Base-by-base conservation (phyloP, 129 eudicot genomes). In the Chrysanthemum makinoi region DNA sequence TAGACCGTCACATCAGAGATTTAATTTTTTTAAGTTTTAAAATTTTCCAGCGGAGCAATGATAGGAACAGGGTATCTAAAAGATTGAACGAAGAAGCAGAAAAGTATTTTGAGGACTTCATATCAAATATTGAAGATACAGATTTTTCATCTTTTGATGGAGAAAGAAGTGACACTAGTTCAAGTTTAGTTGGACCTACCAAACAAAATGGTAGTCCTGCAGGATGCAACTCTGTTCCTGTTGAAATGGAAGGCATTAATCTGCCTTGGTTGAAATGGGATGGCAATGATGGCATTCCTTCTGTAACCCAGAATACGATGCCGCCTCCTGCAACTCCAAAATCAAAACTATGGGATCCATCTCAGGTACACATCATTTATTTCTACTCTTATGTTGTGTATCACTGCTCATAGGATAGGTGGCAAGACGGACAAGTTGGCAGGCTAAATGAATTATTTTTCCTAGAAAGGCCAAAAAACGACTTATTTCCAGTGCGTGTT, bases 211-310 rank as follows among this genome's bases (percentile, higher is more conserved):
- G 79, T 49, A 76, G 66, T 52, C 28, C 75, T 19, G 75, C 75
- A 70, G 65, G 86, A 77, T 55, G 81, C 46, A 83, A 77, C 70
- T 73, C 83, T 72, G 50, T 35, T 66, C 74, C 95, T 44, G 91
- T 74, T 46, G 99, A 83, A 76, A 82, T 83, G 90, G 97, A 94
- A 47, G 97, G 97, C 60, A 81, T 94, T 77, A 77, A 77, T 24
- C 75, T 94, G 44, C 99, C 99, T 39, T 94, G 99, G 99, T 83
- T 94, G 83, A 81, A 89, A 68, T 94, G 99, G 99, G 96, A 94
- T 72, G 88, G 80, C 60, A 77, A 79, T 65, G 81, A 72, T 61
- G 89, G 78, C 70, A 80, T 78, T 66, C 58, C 88, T 54, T 75
- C 75, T 15, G 28, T 70, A n/a, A 72, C 52, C 46, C 76, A 57